Evolutionary conservation across 2,329 filamentous ascomycete genomes (phyloP), one percentile per base, ranked within the genome.

Genomic region (Clarireedia homoeocarpa): DNA sequence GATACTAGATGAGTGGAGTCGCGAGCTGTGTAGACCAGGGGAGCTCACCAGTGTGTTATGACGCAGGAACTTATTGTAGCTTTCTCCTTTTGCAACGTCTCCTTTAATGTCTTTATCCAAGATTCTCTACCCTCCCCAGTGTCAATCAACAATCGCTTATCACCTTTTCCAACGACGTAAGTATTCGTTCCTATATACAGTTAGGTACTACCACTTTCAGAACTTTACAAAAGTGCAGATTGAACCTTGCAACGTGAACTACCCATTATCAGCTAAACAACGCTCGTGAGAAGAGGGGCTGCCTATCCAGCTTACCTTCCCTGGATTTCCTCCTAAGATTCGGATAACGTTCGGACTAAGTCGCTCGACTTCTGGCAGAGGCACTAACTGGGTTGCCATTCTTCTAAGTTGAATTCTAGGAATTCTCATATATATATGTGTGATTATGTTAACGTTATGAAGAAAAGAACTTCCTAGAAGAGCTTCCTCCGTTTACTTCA

Each of bases 261-360:
- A 59, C 30, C 44, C 24, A 17, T 58, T 50, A 53, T 60, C 48
- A 57, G 53, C 57, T 56, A 54, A 46, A 46, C 27, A 12, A 39
- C 46, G 12, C 30, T 24, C 52, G 12, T 26, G 50, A 17, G 17
- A 14, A n/a, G 17, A 42, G 5, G 9, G 42, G 20, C 42, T 45
- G 42, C 20, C 42, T 54, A 48, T 47, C 26, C 34, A 49, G 30
- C 71, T 67, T 64, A 84, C 83, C 76, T 95, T 96, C 68, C 88
- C 83, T 12, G 94, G 92, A 71, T 99, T 99, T 7, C 88, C 90
- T 57, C 87, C 94, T 17, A 97, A 77, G 59, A 99, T 88, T 55
- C 94, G 82, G 60, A 96, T 86, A 46, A 91, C 87, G 14, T 81
- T 76, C 20, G 87, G 80, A 67, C 88, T 92, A 54, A 97, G 77